Evolutionary conservation across 352 stramenopile genomes (phyloP), one percentile per base, ranked within the genome.

Genomic region (Phytophthora sp.): DNA sequence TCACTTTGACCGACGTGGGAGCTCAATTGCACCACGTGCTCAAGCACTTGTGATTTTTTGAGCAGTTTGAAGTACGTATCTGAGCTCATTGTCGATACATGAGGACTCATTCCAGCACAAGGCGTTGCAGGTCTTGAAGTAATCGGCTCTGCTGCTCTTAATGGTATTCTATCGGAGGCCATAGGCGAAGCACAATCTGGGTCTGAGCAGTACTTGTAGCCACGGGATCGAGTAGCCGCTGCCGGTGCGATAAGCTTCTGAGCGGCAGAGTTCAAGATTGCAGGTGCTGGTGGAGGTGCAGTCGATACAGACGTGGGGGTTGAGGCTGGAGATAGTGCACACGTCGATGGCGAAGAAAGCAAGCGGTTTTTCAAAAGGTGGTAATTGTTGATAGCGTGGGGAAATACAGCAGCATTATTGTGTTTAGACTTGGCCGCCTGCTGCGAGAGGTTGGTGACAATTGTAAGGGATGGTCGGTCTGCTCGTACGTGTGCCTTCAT

Each of bases 51-150:
- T 0, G 75, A 78, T 37, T 89, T 91, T 50, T 89, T 91, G 8
- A 91, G 70, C 9, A 91, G 61, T 1, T 82, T 76, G 26, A 88
- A 89, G 62, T 91, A 91, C 27, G 72, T 73, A 34, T 84, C 78
- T n/a, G 69, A 54, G 28, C 42, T 79, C 64, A 89, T 88, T n/a
- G 53, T 48, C 12, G 64, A 52, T 11, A 62, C 49, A 2, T 61
- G 54, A 1, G 42, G 23, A 18, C 43, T 21, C n/a, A n/a, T n/a
- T 24, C 55, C 17, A 42, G 38, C 32, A 44, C 35, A 13, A 50
- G 54, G 31, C 26, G 59, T 43, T 39, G 20, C 12, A 43, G 20
- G 26, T 45, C 23, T 61, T 17, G 45, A 68, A 53, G 35, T 23
- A 15, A 26, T n/a, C 2, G 30, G 31, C 26, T 55, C 39, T 39